These are phyloP conservation scores for Exophiala dermatitidis DNA, from an alignment of 2,329 filamentous ascomycete species.

Conservation along the genomic window DNA sequence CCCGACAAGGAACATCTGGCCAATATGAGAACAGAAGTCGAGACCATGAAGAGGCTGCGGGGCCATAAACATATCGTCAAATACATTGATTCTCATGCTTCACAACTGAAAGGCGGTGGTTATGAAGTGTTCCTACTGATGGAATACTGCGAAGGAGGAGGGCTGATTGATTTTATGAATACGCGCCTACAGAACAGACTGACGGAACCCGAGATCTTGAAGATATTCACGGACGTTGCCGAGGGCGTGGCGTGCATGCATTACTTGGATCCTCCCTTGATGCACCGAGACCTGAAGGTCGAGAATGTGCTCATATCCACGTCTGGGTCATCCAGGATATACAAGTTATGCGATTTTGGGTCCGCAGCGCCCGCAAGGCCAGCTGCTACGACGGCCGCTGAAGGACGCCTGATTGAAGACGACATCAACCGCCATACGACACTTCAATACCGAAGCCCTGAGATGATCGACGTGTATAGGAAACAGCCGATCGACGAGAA, in stretches of 20 bases:
- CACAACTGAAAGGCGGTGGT: constrained; percentile 81
- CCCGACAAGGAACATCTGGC: constrained; percentile 91
- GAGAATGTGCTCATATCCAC: constrained; percentile 90
- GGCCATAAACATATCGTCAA: constrained; percentile 94
- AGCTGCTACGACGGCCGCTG: constrained; percentile 75
- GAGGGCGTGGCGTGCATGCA: constrained; percentile 99
- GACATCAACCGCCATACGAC: constrained; percentile 97
- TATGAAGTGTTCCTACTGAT: constrained; percentile 98
- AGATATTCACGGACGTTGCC: constrained; percentile 92
- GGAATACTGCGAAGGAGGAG: constrained; percentile 93
- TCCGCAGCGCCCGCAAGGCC: constrained; percentile 77
- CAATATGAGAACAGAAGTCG: constrained; percentile 96
- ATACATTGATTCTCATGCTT: constrained; percentile 97
- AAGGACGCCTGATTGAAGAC: constrained; percentile 89
- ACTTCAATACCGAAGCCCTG: constrained; percentile 91
- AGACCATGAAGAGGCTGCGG: constrained; percentile 99
- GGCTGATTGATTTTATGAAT: constrained; percentile 99
- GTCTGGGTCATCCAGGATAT: constrained; percentile 59
- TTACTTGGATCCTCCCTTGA: constrained; percentile 85
- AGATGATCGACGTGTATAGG: constrained; percentile 97
- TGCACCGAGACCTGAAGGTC: constrained; percentile 94
- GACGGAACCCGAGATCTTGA: constrained; percentile 93
- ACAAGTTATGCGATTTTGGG: constrained; percentile 98
- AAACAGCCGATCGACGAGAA: constrained; percentile 98
- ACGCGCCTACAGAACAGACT: constrained; percentile 90